phyloP scores from a whole-genome alignment of 495 filamentous ascomycete genomes.

The Penicillium cataractarum region DNA sequence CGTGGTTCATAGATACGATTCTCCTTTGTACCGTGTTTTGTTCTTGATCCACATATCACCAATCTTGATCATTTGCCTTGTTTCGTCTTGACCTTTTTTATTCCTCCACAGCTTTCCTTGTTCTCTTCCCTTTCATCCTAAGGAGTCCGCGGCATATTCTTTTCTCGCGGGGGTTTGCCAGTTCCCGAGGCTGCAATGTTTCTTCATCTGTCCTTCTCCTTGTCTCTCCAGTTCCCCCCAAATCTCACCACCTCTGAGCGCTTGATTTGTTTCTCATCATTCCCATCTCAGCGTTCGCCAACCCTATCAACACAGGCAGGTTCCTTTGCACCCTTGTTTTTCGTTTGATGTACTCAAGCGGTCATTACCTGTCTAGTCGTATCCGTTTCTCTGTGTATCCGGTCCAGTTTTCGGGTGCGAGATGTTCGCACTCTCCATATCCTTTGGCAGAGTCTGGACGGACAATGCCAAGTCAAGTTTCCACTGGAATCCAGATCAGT shows the following conservation, averaged over 20 bases:
- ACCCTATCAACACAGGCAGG: slow-evolving; percentile 26
- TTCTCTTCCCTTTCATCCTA: slow-evolving; percentile 26
- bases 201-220: slow-evolving; percentile 11
- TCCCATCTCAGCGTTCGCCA: slow-evolving; percentile 29
- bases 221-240: slow-evolving; percentile 10
- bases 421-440: slow-evolving; percentile 22
- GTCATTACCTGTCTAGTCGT: slow-evolving; percentile 24
- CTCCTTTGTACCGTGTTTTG: slow-evolving; percentile 29
- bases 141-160: slow-evolving; percentile 38
- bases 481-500: too few relatives aligned
- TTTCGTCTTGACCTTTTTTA: slow-evolving; percentile 19
- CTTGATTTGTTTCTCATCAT: slow-evolving; percentile 31
- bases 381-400: slow-evolving; percentile 12
- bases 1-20: slow-evolving; percentile 30
- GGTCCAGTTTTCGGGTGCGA: slow-evolving; percentile 11
- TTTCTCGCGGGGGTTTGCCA: slow-evolving; percentile 21
- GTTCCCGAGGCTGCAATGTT: slow-evolving; percentile 21
- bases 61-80: slow-evolving; percentile 30
- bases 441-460: slow-evolving; percentile 23
- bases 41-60: slow-evolving; percentile 32
- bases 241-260: slow-evolving; percentile 21
- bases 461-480: slow-evolving; percentile 23
- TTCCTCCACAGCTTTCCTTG: slow-evolving; percentile 13
- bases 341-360: slow-evolving; percentile 28
- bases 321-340: slow-evolving; percentile 28